Evolutionary conservation across 768 basidiomycete species (phyloP), one percentile per base, ranked within the genome.

Genomic region (Phanerochaete sordida): DNA sequence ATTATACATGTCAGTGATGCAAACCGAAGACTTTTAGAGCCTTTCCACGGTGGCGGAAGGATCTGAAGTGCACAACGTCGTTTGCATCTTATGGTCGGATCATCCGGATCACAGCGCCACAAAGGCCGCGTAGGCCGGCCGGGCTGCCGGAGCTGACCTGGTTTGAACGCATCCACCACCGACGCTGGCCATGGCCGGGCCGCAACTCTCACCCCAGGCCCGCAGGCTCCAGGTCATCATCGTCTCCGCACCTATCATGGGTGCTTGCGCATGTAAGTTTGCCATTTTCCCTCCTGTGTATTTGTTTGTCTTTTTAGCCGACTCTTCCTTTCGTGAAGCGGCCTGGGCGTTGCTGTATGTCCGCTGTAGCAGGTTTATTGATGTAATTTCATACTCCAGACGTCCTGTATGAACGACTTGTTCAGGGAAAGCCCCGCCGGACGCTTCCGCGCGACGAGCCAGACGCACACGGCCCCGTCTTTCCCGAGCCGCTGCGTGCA

Each of bases 391-490:
- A 26, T 13, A 12, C 48, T 52, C 28, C 64, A 90, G 89, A 81
- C 48, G 81, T 90, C 50, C 70, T 89, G 61, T 90, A 87, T 69
- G 84, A 83, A 68, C 84, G 89, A 3, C 73, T 87, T 2, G 77
- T 83, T 23, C 74, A 84, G 23, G 81, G 80, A 45, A 79, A 84
- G 60, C 75, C 80, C 13, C 79, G 75, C 60, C 72, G 80, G 59
- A 76, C 67, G 43, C 52, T 81, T 11, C 75, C 78, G 4, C 59
- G 59, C 7, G 57, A 69, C 35, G 60, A 68, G 33, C 53, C 53
- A 28, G 33, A 24, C 23, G 53, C 53, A 7, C 53, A 54, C 27
- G 37, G 53, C 6, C 33, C 31, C 3, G 33, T 54, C 15, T 16
- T 54, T 7, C 47, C 61, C 31, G 67, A 69, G 59, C 56, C 37